Percentiles rank a stretch among this genome's conserved stretches.
phyloP scores from a whole-genome alignment of 805 yeast species.

The Kregervanrija fluxuum region DNA sequence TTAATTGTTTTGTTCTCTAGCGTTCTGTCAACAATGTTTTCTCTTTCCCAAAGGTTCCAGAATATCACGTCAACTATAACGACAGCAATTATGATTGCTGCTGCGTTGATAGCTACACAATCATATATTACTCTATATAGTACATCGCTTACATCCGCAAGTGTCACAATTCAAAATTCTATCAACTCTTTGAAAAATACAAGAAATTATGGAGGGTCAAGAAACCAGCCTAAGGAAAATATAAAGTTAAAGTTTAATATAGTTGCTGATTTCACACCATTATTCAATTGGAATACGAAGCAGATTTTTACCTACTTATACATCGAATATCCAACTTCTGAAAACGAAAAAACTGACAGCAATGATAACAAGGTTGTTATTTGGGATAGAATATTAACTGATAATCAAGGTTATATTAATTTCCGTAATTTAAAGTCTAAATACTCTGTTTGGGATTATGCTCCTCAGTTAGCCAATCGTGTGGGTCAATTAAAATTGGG shows the following conservation, averaged over 20 bases:
- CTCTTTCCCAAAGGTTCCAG: too few species aligned
- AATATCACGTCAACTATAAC: too few species aligned
- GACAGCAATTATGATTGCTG: too few species aligned
- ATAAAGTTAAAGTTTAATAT: conserved; percentile 66
- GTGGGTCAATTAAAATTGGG: conserved; percentile 65
- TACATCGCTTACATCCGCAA: too few species aligned
- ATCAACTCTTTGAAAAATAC: conserved; percentile 13
- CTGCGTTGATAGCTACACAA: too few species aligned
- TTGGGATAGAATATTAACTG: conserved; percentile 81
- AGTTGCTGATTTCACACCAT: conserved; percentile 62
- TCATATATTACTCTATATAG: too few species aligned
- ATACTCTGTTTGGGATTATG: conserved; percentile 84
- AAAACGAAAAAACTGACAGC: conserved; percentile 2
- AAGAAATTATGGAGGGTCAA: conserved; percentile 47
- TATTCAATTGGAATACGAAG: conserved; percentile 96
- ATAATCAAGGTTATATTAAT: conserved; percentile 48
- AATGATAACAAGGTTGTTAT: conserved; percentile 53
- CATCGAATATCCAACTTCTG: conserved; percentile 49
- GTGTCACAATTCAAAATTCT: too few species aligned
- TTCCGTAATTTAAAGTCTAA: conserved; percentile 53
- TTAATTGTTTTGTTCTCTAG: too few species aligned
- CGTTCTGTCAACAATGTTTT: too few species aligned
- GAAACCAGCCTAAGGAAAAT: conserved; percentile 70
- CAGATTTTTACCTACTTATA: conserved; percentile 90
- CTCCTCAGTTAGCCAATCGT: conserved; percentile 50